Evolutionary conservation across 148 eudicot species (phyloP), one percentile per base, ranked within the genome.

Genomic region (Euryodendron excelsum): DNA sequence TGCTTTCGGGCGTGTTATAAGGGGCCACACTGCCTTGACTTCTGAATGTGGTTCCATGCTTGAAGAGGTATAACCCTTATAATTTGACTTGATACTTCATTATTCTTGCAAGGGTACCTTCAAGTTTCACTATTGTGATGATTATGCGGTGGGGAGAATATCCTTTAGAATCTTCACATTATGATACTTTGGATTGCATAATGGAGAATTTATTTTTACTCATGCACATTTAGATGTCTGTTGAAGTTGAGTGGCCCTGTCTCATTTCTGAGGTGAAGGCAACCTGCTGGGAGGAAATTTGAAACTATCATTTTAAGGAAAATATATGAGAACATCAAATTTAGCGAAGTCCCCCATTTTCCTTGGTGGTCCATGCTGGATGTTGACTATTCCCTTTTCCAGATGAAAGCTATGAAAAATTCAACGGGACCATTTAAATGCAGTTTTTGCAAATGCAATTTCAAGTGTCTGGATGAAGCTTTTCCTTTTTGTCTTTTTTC

Each of bases 11-110:
- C 86, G 81, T 60, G 83, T 86, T 82, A 82, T 82, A 45, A 91
- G 86, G 83, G 87, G 92, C 69, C 98, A 92, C 79, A 92, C 92
- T 66, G 92, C 94, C 74, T 85, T 96, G 93, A 96, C 99, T 72
- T 86, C 98, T 79, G 99, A 93, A 82, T 90, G 97, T 82, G 97
- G 98, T 73, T 89, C 97, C 61, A 90, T 96, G 99, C 97, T 96
- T 83, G 99, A 93, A 85, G 99, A 96, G 98, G 99, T 96, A 77
- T 79, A 23, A 50, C 74, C 13, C 65, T 79, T 71, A 3, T 64
- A 69, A 23, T 58, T 21, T 14, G 55, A 15, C 10, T n/a, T 7
- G 31, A 55, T 59, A 63, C 17, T 13, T 44, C 21, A 62, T 44
- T 44, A 41, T 44, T 62, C 27, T 63, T 41, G 23, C 48, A 4